Evolutionary conservation across 306 rosid species (phyloP), one percentile per base, ranked within the genome.

Genomic region (Coriaria nepalensis): DNA sequence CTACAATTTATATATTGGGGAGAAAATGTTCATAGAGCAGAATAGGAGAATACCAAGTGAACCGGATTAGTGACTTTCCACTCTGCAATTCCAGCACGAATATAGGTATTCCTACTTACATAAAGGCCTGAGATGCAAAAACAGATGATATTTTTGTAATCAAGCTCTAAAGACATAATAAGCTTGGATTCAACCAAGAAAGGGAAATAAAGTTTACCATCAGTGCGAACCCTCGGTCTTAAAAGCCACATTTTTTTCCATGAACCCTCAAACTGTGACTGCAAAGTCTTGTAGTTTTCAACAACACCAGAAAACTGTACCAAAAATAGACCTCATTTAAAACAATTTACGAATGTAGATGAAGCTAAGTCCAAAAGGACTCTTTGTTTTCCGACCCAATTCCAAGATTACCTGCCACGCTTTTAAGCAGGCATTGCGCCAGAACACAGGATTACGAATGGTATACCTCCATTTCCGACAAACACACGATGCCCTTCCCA

Each of bases 191-290:
- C 4, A 52, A 45, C 40, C 8, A 9, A 12, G 43, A 53, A 38
- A 34, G 34, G 11, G 11, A 35, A 12, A 52, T 14, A 56, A 48
- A 33, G 9, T 32, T 76, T 70, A 90, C 95, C 95, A 66, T 84
- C 97, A 44, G 78, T 76, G 55, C 95, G 87, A 63, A 84, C 65
- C 79, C 95, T 81, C 53, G 97, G 97, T 56, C 97, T 66, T 55
- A 59, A 66, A 37, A 79, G 87, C 97, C 95, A 90, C 95, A 90
- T 90, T 69, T 75, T 84, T 66, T 90, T 73, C 97, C 97, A 84
- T 13, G 94, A 90, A 35, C 92, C 74, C 49, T 73, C 85, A 44
- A 78, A 84, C 57, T 71, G 73, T 14, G 80, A 74, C 63, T 90
- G 97, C 71, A 90, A 73, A 62, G 70, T 65, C 70, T 68, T 79